Percentiles rank a stretch among this genome's conserved stretches.
Evolutionary conservation across 164 flowering plant genomes (phyloP).

Genomic region (Vitis riparia): DNA sequence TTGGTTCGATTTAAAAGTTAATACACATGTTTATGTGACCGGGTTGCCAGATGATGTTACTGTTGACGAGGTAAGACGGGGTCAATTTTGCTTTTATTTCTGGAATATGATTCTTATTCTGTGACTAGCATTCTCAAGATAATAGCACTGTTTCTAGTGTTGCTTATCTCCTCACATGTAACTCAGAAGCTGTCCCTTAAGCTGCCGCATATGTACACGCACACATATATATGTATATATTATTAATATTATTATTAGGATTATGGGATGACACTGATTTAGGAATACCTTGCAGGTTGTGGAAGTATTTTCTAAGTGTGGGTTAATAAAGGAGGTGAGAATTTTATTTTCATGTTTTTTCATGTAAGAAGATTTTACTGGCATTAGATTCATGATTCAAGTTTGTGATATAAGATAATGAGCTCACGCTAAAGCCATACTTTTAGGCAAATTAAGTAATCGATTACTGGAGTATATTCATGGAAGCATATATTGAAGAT

Average conservation of each 20-base stretch:
- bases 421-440: background rate
- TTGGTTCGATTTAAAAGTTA: slow-evolving; percentile 96
- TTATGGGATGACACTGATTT: slow-evolving; percentile 10
- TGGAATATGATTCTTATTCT: too few relatives aligned
- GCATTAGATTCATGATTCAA: background rate
- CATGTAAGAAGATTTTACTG: background rate
- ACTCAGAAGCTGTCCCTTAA: background rate
- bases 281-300: slow-evolving; percentile 58
- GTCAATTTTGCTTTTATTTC: slow-evolving; percentile 2
- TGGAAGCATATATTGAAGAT: background rate
- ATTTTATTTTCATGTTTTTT: background rate
- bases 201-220: background rate
- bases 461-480: background rate
- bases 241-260: too few relatives aligned
- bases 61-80: slow-evolving; percentile 70
- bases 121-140: too few relatives aligned
- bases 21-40: slow-evolving; percentile 93
- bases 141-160: background rate
- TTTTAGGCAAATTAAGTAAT: background rate
- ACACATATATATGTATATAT: too few relatives aligned
- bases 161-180: background rate
- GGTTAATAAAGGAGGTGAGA: slow-evolving; percentile 89
- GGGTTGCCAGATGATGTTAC: slow-evolving; percentile 98
- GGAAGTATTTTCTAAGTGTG: slow-evolving; percentile 93
- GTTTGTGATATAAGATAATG: background rate